Evolutionary conservation across 73 alveolate species (phyloP), one percentile per base, ranked within the genome.

Genomic region (Paramecium sonneborni): DNA sequence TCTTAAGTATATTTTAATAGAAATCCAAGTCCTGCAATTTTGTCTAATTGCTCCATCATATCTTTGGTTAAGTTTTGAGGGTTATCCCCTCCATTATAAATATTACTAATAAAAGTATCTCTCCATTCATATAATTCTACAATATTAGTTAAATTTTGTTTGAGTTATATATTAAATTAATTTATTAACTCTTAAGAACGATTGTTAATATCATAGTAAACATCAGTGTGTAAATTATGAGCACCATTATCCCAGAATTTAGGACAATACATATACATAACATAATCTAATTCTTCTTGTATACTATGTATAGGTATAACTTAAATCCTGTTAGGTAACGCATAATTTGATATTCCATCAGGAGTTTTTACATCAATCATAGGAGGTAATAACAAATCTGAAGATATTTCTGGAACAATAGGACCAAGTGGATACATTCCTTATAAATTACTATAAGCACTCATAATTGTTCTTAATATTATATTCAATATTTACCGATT

Each of bases 371-470:
- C 86, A 34, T 37, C 86, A 35, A 18, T 7, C 38, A 72, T 38
- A 35, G 86, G 86, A 18, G 86, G 86, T 21, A 72, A 37, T 1
- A 72, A 10, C 12, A 35, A n/a, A 1, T 72, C 26, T 8, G 30
- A 18, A 4, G 20, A 37, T 35, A 72, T 21, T 28, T 72, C 20
- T 28, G 86, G 86, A 5, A 72, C 93, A 12, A 95, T 97, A 70
- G 92, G 23, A 8, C 85, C 88, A 32, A 57, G 94, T 38, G 99
- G 99, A 85, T 93, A 97, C 56, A 95, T 48, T 0, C 99, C 99
- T 74, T 89, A 94, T 57, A 96, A 85, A 85, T 96, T 97, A 21
- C 98, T 91, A 30, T 96, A 94, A 10, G 95, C 96, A 92, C 99
- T 97, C 86, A 93, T 69, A 41, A 96, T 85, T 56, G 99, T 96